Base-by-base conservation (phyloP, 2,329 filamentous ascomycete genomes). In the Plectosphaerella sp. region DNA sequence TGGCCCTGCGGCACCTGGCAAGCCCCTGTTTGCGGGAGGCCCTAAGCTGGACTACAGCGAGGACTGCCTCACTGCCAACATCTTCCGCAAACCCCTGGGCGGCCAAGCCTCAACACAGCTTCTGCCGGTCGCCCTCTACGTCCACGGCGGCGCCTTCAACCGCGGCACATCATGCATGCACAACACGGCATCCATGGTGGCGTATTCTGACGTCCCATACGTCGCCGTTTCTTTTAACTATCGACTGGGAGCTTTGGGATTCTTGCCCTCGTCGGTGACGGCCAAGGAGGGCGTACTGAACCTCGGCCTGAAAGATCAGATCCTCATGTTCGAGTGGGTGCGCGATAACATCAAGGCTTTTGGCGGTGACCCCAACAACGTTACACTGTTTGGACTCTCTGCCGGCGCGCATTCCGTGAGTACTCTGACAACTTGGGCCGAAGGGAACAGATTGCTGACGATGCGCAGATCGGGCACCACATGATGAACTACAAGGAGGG, bases 201-300 rank as follows among this genome's bases (percentile, higher is more conserved):
- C 78, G 6, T 86, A 79, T 70, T 67, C 76, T 3, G 67, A 70
- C 25, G 62, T 68, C 43, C 77, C 78, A 9, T 67, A 88, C 49
- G 71, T 88, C 45, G 80, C 73, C 33, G 74, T 86, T 49, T 79
- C 74, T 63, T 78, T 86, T 62, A 82, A 80, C 66, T 83, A 88
- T 65, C 77, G 87, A 9, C 75, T 89, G 47, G 83, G 83, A 3
- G 78, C 82, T 5, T 73, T 90, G 61, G 89, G 89, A 0, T 91
- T 93, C 67, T 66, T 89, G 28, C 77, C 81, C 10, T 83, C 77
- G 15, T 64, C 66, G 11, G 59, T 80, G 51, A 74, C 80, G 28
- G 71, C 74, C 11, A 75, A 75, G 36, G 76, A 76, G 49, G 84
- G 81, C 0, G 58, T 80, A 39, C 68, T 86, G 49, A 91, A 90